These are phyloP conservation scores for Tinospora cordifolia DNA, from an alignment of 164 flowering plant species.

Conservation along the genomic window DNA sequence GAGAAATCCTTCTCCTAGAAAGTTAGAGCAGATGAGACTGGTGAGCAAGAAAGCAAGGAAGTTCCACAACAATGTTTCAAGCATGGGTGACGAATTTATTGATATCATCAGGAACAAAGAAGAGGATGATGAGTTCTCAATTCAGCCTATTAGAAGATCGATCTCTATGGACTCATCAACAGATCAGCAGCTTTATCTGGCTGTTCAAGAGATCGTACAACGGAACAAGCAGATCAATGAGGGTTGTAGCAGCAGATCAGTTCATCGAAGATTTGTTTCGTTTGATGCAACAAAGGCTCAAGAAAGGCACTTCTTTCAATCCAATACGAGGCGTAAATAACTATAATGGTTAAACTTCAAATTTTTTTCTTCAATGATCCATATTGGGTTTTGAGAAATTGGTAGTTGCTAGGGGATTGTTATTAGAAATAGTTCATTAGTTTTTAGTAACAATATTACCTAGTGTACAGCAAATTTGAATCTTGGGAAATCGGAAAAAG, in stretches of 20 bases:
- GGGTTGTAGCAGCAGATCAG: conserved; percentile 42
- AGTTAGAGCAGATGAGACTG: conserved; percentile 25
- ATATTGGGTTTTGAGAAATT: no score
- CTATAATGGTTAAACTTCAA: not conserved
- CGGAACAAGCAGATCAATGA: conserved; percentile 32
- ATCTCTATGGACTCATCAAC: conserved; percentile 82
- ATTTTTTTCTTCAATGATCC: not conserved
- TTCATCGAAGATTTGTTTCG: conserved; percentile 53
- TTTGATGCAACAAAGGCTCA: conserved; percentile 57
- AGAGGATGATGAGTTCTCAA: conserved; percentile 45
- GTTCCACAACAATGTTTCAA: conserved; percentile 36
- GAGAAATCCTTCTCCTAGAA: conserved; percentile 32
- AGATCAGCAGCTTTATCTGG: conserved; percentile 51
- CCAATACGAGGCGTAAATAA: conserved; percentile 31
- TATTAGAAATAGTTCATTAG: not conserved
- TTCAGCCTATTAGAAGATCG: conserved; percentile 75
- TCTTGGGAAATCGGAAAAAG: conserved; percentile 4
- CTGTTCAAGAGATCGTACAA: conserved; percentile 52
- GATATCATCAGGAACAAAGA: conserved; percentile 43
- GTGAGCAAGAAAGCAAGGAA: conserved; percentile 30
- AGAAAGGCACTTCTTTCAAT: conserved; percentile 62
- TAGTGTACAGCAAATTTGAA: conserved; percentile 15
- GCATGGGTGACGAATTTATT: conserved; percentile 87
- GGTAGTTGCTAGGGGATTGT: not conserved
- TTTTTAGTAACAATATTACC: not conserved